Evolutionary conservation across 2,329 filamentous ascomycete genomes (phyloP).

Genomic region (Penicillium digitatum): DNA sequence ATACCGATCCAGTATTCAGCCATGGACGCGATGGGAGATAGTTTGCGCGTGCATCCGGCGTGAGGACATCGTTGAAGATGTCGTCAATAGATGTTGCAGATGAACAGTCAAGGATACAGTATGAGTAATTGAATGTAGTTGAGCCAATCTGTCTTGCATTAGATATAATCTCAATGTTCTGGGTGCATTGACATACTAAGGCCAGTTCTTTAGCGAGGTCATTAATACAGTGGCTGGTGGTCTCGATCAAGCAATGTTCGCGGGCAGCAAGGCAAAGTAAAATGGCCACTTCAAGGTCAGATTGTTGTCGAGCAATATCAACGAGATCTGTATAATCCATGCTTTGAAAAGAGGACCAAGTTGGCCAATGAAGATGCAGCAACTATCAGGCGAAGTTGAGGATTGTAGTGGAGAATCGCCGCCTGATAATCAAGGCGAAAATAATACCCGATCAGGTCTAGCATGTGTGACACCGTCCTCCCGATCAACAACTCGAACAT

Average conservation of each 20-base stretch:
- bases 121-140: conserved; percentile 68
- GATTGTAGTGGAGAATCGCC: not conserved
- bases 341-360: conserved; percentile 1
- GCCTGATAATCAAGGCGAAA: conserved; percentile 7
- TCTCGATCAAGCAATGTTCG: conserved; percentile 86
- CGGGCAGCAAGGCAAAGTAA: conserved; percentile 75
- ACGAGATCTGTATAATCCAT: conserved; percentile 63
- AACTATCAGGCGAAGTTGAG: conserved; percentile 12
- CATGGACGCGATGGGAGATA: conserved; percentile 16
- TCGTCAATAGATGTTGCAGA: conserved; percentile 72
- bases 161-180: not conserved
- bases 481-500: conserved; percentile 15
- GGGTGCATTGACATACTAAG: conserved; percentile 49
- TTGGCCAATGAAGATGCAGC: not conserved
- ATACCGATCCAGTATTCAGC: conserved; percentile 22
- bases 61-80: conserved; percentile 68
- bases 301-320: conserved; percentile 69
- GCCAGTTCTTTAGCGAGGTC: conserved; percentile 70
- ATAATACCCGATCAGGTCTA: conserved; percentile 7
- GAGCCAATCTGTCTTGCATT: conserved; percentile 54
- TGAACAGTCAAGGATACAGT: conserved; percentile 68
- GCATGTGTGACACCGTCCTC: conserved; percentile 9
- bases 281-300: conserved; percentile 81
- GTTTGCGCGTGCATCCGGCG: conserved; percentile 29
- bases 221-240: conserved; percentile 58